Evolutionary conservation across 176 grass and related monocot species (phyloP).

Genomic region (Triticum aestivum): IWGSC_CS_RefSeq_v2.1 NC_057803.1:5889814-5890313

Average conservation of each 20-base stretch:
- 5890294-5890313: neutral
- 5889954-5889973: constrained; percentile 26
- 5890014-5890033: constrained; percentile 2
- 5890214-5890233: neutral
- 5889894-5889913: neutral
- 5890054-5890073: constrained; percentile 28
- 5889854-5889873: neutral
- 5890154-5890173: constrained; percentile 10
- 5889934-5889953: constrained; percentile 19
- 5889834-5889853: neutral
- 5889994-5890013: neutral
- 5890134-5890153: neutral
- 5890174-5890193: neutral
- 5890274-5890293: neutral
- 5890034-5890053: constrained; percentile 8
- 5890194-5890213: neutral
- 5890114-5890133: neutral
- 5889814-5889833: neutral
- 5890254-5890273: neutral
- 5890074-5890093: constrained; percentile 28
- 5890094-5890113: neutral
- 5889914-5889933: neutral
- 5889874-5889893: neutral
- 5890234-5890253: neutral
- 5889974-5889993: neutral